Conservation (phyloP, 179 eudicot genomes). For the Amaranthus tricolor region DNA sequence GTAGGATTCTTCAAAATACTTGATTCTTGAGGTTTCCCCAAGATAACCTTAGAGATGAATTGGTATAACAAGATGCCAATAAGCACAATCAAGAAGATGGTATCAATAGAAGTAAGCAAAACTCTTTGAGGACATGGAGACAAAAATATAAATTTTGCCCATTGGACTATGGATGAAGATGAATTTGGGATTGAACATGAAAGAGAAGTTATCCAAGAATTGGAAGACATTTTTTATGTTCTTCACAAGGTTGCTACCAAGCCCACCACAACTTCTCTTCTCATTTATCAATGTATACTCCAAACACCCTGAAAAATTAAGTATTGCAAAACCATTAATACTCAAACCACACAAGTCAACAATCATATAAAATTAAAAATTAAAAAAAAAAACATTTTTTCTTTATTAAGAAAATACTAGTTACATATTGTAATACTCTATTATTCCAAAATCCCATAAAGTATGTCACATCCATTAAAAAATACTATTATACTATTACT, state of each 20-base stretch:
- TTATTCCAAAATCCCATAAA: too few species aligned
- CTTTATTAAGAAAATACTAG: too few species aligned
- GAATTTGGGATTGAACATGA: conserved; percentile 54
- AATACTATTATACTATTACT: too few species aligned
- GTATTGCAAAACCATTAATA: too few species aligned
- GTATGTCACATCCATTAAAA: too few species aligned
- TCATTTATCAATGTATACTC: background rate
- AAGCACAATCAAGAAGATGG: conserved; percentile 49
- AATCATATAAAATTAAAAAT: too few species aligned
- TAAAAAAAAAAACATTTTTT: too few species aligned
- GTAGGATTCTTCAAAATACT: conserved; percentile 29
- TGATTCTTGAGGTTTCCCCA: conserved; percentile 21
- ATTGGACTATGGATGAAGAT: conserved; percentile 39
- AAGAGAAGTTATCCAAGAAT: conserved; percentile 60
- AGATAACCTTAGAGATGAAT: conserved; percentile 37
- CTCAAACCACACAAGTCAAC: too few species aligned
- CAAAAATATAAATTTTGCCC: conserved; percentile 66
- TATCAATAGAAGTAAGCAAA: conserved; percentile 55
- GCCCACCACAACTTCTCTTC: background rate
- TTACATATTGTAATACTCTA: too few species aligned
- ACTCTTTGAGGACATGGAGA: conserved; percentile 86
- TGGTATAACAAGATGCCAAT: conserved; percentile 41
- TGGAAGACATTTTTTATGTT: conserved; percentile 35
- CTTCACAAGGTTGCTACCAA: background rate
- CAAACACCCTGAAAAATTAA: background rate